These are phyloP conservation scores for Leptographium flavum DNA, from an alignment of 2,329 filamentous ascomycete genomes.

Conservation along the genomic window DNA sequence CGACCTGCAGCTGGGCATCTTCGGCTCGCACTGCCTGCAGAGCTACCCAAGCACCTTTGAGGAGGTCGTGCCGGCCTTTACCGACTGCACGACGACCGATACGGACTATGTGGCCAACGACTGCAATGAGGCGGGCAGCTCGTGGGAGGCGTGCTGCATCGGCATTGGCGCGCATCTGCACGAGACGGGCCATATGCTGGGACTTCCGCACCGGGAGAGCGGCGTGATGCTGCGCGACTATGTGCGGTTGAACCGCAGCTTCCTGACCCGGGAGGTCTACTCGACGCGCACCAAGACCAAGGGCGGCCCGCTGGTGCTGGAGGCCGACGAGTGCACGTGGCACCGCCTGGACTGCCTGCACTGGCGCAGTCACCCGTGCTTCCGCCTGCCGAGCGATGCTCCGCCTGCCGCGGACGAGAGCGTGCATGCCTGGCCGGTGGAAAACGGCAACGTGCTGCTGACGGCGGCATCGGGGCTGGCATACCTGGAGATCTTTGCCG, in stretches of 20 bases:
- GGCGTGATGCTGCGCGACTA: conserved; percentile 93
- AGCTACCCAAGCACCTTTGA: conserved; percentile 83
- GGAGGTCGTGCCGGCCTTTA: conserved; percentile 78
- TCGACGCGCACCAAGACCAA: conserved; percentile 77
- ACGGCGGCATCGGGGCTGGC: conserved; percentile 72
- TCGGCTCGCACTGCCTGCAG: conserved; percentile 83
- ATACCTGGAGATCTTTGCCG: conserved; percentile 68
- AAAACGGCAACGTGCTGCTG: conserved; percentile 59
- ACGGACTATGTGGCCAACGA: conserved; percentile 70
- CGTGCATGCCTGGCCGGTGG: conserved; percentile 75
- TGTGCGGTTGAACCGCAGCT: conserved; percentile 68
- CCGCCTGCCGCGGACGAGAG: conserved; percentile 52
- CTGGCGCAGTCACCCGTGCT: conserved; percentile 82
- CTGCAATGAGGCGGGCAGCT: conserved; percentile 73
- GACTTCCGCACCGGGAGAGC: conserved; percentile 75
- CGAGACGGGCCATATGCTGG: conserved; percentile 80
- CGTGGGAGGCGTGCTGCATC: conserved; percentile 90
- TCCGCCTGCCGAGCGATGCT: conserved; percentile 66
- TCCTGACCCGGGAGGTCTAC: conserved; percentile 67
- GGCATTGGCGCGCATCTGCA: conserved; percentile 89
- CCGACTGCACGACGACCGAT: conserved; percentile 81
- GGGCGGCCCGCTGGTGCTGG: conserved; percentile 53
- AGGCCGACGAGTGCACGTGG: conserved; percentile 79
- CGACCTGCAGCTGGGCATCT: conserved; percentile 72
- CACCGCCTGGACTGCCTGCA: conserved; percentile 79